These are phyloP conservation scores for Exserohilum turcica DNA, from an alignment of 2,329 filamentous ascomycete genomes.

Conservation along the genomic window DNA sequence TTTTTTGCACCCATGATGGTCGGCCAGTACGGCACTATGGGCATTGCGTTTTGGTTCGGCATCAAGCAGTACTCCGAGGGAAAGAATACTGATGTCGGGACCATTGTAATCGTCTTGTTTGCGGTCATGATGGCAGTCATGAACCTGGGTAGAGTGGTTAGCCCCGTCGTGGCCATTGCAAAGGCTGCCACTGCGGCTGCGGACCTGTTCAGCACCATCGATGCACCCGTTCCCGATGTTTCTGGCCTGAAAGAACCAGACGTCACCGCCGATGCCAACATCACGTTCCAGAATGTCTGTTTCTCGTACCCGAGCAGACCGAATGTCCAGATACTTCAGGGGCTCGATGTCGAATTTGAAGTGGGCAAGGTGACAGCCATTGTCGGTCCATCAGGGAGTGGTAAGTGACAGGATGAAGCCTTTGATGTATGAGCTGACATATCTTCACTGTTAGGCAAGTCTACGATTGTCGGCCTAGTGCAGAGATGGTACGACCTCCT, in stretches of 20 bases:
- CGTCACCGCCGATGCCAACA: slow-evolving; percentile 43
- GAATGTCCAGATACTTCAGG: background rate
- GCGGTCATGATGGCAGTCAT: slow-evolving; percentile 48
- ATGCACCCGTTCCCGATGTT: slow-evolving; percentile 34
- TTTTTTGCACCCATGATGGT: slow-evolving; percentile 44
- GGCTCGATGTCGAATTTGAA: background rate
- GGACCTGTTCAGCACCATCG: slow-evolving; percentile 46
- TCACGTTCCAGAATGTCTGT: slow-evolving; percentile 38
- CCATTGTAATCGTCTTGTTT: slow-evolving; percentile 47
- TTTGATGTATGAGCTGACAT: background rate
- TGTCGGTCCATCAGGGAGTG: background rate
- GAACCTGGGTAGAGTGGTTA: slow-evolving; percentile 39
- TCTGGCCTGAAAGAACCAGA: slow-evolving; percentile 45
- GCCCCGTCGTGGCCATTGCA: slow-evolving; percentile 40
- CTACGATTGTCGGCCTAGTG: slow-evolving; percentile 29
- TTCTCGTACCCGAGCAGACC: slow-evolving; percentile 29
- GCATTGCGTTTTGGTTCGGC: slow-evolving; percentile 49
- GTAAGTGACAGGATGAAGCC: background rate
- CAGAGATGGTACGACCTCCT: slow-evolving; percentile 2
- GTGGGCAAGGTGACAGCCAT: background rate
- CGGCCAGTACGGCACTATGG: slow-evolving; percentile 46
- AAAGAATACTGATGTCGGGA: slow-evolving; percentile 35
- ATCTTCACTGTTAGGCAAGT: slow-evolving; percentile 64
- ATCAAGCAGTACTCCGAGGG: slow-evolving; percentile 43
- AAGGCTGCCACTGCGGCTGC: slow-evolving; percentile 45